Conservation (phyloP, 2,329 filamentous ascomycete species). For the Lasiodiplodia sp. region DNA sequence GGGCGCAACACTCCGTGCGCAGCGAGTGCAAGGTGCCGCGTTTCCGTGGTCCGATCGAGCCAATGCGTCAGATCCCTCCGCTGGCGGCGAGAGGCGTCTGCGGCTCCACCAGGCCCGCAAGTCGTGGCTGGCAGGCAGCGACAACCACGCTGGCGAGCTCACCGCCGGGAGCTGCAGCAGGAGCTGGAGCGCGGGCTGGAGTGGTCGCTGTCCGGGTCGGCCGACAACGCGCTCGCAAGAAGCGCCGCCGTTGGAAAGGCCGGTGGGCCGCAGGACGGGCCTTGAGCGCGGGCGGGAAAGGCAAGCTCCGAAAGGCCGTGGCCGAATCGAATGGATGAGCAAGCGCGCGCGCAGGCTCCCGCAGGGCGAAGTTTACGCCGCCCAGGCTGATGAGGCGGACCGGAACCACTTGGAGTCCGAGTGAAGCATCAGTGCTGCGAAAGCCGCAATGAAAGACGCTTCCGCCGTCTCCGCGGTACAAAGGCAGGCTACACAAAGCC, state of each 20-base stretch:
- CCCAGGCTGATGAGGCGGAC: conserved; percentile 9
- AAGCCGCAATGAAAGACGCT: conserved; percentile 11
- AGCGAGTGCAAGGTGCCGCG: conserved; percentile 12
- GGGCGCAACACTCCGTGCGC: conserved; percentile 13
- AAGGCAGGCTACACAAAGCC: conserved; percentile 20
- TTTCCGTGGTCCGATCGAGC: conserved; percentile 16
- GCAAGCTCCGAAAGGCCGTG: conserved; percentile 9
- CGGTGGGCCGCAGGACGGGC: conserved; percentile 16
- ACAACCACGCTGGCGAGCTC: not conserved
- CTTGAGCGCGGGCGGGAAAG: conserved; percentile 11
- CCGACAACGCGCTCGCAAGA: conserved; percentile 17
- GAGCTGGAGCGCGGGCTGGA: not conserved
- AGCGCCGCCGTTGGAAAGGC: conserved; percentile 1
- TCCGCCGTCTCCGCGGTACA: conserved; percentile 16
- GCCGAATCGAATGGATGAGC: not conserved
- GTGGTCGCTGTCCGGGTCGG: conserved; percentile 7
- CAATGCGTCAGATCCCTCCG: conserved; percentile 12
- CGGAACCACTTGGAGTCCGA: conserved; percentile 16
- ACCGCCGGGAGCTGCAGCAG: not conserved
- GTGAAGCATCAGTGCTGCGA: conserved; percentile 18
- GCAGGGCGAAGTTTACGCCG: not conserved
- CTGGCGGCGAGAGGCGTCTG: not conserved
- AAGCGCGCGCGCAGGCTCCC: not conserved
- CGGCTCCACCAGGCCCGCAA: conserved; percentile 20
- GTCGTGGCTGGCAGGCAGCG: not conserved